These are phyloP conservation scores for Phialophora macrospora DNA, from an alignment of 2,329 filamentous ascomycete species.

Conservation along the genomic window DNA sequence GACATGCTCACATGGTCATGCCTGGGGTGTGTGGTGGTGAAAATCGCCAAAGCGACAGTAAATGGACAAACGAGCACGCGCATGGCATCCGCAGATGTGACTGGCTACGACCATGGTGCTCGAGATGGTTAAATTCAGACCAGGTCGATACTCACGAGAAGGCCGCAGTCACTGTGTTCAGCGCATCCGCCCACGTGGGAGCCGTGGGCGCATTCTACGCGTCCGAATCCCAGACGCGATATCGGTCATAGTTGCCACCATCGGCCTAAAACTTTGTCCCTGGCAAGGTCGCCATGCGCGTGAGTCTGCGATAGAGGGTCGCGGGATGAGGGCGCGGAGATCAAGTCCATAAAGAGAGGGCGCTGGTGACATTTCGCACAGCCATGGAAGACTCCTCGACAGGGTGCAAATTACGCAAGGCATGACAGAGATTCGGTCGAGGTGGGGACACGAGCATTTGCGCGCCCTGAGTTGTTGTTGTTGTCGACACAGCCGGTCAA, in stretches of 20 bases:
- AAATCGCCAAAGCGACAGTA: constrained; percentile 21
- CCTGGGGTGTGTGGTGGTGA: constrained; percentile 3
- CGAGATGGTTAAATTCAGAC: constrained; percentile 6
- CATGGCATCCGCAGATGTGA: constrained; percentile 16
- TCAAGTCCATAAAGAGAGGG: constrained; percentile 6
- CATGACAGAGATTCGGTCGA: not conserved
- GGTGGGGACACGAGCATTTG: not conserved
- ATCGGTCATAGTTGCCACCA: constrained; percentile 21
- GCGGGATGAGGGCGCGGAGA: constrained; percentile 2
- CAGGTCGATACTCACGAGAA: not conserved
- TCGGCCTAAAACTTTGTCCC: constrained; percentile 11
- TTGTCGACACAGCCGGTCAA: constrained; percentile 5
- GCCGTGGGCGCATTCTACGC: constrained; percentile 24
- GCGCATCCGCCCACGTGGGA: constrained; percentile 29
- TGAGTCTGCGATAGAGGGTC: not conserved
- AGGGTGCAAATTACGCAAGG: not conserved
- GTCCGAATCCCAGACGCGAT: constrained; percentile 15
- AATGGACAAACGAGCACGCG: constrained; percentile 25
- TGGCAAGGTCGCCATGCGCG: not conserved
- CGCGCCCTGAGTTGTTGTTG: not conserved
- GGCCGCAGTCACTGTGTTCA: constrained; percentile 4
- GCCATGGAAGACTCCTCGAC: not conserved
- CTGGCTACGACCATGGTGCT: constrained; percentile 10
- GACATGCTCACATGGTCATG: constrained; percentile 21
- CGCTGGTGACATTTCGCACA: constrained; percentile 1